Conservation (phyloP, 1,284 basidiomycete genomes). For the Ceratorhiza oryzae-sativae region DNA sequence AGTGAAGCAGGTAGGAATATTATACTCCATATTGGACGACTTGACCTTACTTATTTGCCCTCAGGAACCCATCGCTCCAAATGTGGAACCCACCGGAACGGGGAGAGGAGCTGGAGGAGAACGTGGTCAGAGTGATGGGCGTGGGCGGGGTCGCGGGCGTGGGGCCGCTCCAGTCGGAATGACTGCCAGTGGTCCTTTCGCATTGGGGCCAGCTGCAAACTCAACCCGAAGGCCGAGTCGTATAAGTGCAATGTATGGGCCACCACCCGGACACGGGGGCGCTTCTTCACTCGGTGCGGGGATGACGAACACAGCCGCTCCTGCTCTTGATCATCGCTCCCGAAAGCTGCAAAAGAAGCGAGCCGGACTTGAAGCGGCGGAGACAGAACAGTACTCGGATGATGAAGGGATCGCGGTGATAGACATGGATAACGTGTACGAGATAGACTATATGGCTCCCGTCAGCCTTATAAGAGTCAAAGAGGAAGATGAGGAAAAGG, state of each 20-base stretch:
- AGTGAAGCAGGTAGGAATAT: slow-evolving; percentile 1
- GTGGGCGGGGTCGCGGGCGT: slow-evolving; percentile 55
- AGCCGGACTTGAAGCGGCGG: slow-evolving; percentile 51
- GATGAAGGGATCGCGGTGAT: slow-evolving; percentile 87
- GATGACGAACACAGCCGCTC: slow-evolving; percentile 56
- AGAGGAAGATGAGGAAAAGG: slow-evolving; percentile 54
- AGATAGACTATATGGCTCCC: slow-evolving; percentile 89
- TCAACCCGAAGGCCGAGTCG: slow-evolving; percentile 54
- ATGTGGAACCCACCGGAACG: neutral
- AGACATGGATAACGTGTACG: slow-evolving; percentile 82
- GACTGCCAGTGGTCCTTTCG: slow-evolving; percentile 84
- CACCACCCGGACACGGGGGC: slow-evolving; percentile 54
- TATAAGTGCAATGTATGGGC: slow-evolving; percentile 47
- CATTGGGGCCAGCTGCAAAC: slow-evolving; percentile 78
- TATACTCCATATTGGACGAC: neutral
- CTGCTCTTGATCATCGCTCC: slow-evolving; percentile 57
- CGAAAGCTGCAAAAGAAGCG: slow-evolving; percentile 49
- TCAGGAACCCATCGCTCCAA: slow-evolving; percentile 30
- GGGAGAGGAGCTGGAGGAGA: slow-evolving; percentile 47
- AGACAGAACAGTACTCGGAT: slow-evolving; percentile 80
- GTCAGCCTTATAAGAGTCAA: slow-evolving; percentile 66
- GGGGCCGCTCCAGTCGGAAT: slow-evolving; percentile 64
- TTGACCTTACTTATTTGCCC: slow-evolving; percentile 42
- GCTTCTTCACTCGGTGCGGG: slow-evolving; percentile 46
- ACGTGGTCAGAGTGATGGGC: slow-evolving; percentile 59